Base-by-base conservation (phyloP, 345 rosid species). In the Crucihimalaya himalaica region DNA sequence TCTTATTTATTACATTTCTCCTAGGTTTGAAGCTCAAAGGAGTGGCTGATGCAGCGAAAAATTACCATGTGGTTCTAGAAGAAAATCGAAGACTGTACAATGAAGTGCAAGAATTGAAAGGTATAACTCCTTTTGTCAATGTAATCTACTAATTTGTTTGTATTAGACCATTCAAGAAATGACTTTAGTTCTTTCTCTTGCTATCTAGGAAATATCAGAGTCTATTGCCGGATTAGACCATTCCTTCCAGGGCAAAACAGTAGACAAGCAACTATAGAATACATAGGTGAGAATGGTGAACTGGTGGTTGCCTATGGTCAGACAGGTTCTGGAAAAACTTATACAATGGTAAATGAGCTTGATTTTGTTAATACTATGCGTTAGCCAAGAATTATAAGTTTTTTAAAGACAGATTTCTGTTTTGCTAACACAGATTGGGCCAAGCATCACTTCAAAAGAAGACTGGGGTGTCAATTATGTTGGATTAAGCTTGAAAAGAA, bases 261-360 rank as follows among this genome's bases (percentile, higher is more conserved):
- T 83, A 90, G 75, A 78, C 94, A 81, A 68, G 90, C 98, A 28
- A 70, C 89, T 31, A 78, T 95, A 37, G 96, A 95, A 51, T 86
- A 84, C 75, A 79, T 82, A 35, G 97, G 98, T 35, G 99, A 95
- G 63, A 90, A 86, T 68, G 99, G 99, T 75, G 98, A 92, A 78
- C 77, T 95, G 72, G 87, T 90, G 73, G 90, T 95, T 68, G 87
- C 83, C 1, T 95, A 95, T 83, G 99, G 99, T 47, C 99, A 95
- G 86, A 95, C 97, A n/a, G 99, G 99, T 8, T 95, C 99, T 9
- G 99, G 99, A 52, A 95, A 95, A 85, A 95, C 99, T 48, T 95
- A 92, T 69, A 95, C 99, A 95, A 92, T 86, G 83, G 89, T 71
- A 96, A 88, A 77, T 73, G 82, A 59, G 81, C 94, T 57, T 54